Conservation (phyloP, 345 rosid species). For the Populus alba region DNA sequence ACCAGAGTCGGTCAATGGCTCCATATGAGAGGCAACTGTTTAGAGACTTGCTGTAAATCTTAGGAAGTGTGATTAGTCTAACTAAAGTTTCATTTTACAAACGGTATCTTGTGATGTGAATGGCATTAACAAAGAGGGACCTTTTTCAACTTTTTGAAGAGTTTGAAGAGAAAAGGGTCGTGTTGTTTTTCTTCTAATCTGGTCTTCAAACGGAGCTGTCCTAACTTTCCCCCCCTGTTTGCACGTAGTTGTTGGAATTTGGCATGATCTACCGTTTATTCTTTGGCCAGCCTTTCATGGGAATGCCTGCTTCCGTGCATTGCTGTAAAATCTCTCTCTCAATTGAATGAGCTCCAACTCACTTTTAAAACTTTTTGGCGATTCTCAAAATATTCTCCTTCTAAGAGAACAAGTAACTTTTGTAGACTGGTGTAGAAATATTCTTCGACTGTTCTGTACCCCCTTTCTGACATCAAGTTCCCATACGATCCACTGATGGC, state of each 20-base stretch:
- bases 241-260: neutral
- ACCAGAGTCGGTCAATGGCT: slow-evolving; percentile 19
- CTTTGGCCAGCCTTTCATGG: neutral
- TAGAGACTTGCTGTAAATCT: slow-evolving; percentile 37
- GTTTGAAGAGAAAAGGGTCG: slow-evolving; percentile 14
- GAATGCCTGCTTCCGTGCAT: neutral
- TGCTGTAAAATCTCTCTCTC: neutral
- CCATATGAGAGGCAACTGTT: slow-evolving; percentile 20
- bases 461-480: neutral
- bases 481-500: neutral
- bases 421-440: neutral
- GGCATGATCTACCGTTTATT: neutral
- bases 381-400: neutral
- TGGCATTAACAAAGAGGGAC: slow-evolving; percentile 29
- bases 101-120: slow-evolving; percentile 24
- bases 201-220: neutral
- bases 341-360: too few species aligned
- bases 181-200: slow-evolving; percentile 15
- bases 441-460: neutral
- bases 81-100: slow-evolving; percentile 16
- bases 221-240: neutral
- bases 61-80: slow-evolving; percentile 41
- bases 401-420: neutral
- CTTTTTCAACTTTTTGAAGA: slow-evolving; percentile 5
- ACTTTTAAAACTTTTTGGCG: neutral